Percentiles rank a stretch among this genome's conserved stretches.
phyloP scores from a whole-genome alignment of 495 filamentous ascomycete species.

The Trypethelium eluteriae region DNA sequence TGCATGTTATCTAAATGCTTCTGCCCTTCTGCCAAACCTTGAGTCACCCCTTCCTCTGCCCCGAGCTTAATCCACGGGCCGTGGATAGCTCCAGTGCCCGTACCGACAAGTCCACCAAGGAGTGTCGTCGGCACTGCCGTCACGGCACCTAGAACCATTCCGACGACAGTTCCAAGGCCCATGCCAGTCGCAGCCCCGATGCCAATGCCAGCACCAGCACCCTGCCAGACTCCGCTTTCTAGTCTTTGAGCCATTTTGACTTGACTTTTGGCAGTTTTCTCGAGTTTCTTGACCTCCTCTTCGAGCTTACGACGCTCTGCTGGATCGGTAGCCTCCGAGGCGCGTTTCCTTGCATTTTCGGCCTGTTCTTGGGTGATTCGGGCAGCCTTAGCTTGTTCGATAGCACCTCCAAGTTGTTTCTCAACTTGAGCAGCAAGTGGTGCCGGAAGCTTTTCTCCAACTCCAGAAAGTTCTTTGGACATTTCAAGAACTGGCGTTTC shows the following conservation, averaged over 20 bases:
- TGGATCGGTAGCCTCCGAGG: conserved; percentile 16
- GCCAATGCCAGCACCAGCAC: conserved; percentile 22
- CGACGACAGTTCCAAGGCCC: conserved; percentile 24
- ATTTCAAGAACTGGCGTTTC: no score
- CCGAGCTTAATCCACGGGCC: conserved; percentile 24
- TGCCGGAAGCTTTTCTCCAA: neutral
- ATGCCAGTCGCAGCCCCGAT: conserved; percentile 22
- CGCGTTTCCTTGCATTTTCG: conserved; percentile 17
- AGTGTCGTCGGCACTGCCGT: conserved; percentile 19
- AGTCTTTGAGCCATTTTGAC: conserved; percentile 18
- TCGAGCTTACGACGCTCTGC: conserved; percentile 18
- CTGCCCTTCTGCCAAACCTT: neutral
- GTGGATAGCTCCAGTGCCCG: conserved; percentile 21
- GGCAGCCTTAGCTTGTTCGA: conserved; percentile 9
- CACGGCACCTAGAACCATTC: conserved; percentile 19
- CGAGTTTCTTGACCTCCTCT: conserved; percentile 23
- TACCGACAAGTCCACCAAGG: conserved; percentile 21
- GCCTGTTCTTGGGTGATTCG: conserved; percentile 2
- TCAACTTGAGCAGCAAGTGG: neutral
- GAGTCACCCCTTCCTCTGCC: conserved; percentile 9
- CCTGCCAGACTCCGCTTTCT: conserved; percentile 23
- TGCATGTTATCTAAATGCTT: neutral
- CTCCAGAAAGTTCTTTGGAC: neutral
- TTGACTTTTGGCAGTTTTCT: conserved; percentile 22
- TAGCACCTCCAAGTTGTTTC: conserved; percentile 6